Conservation (phyloP, 2,329 filamentous ascomycete genomes). For the Sporothrix pseudoabietina region DNA sequence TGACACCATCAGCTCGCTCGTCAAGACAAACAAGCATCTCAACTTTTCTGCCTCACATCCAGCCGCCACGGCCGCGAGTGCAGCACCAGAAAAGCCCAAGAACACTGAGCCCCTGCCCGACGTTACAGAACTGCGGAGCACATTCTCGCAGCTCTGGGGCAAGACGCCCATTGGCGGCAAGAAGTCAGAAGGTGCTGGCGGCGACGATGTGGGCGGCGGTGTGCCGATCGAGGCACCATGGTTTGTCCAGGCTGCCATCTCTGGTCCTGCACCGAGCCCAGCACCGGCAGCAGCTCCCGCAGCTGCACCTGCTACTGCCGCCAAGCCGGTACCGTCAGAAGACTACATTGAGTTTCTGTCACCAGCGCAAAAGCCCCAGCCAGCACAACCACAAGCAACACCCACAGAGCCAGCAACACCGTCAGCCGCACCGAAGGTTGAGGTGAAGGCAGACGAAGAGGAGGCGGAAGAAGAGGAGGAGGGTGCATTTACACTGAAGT, state of each 20-base stretch:
- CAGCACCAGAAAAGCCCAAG: constrained; percentile 35
- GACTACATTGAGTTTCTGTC: constrained; percentile 32
- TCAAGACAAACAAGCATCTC: constrained; percentile 17
- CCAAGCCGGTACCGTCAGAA: constrained; percentile 1
- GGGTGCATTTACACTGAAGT: constrained; percentile 31
- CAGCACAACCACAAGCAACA: neutral
- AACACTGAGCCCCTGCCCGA: constrained; percentile 33
- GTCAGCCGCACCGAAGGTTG: constrained; percentile 33
- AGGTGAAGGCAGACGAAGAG: constrained; percentile 37
- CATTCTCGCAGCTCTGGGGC: constrained; percentile 50
- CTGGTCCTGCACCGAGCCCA: neutral
- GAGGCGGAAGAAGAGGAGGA: constrained; percentile 37
- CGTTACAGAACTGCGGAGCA: constrained; percentile 46
- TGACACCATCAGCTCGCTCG: constrained; percentile 20
- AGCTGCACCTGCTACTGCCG: neutral
- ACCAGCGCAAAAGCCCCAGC: constrained; percentile 21
- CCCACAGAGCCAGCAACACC: neutral
- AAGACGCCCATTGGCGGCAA: constrained; percentile 23
- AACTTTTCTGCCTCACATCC: constrained; percentile 1
- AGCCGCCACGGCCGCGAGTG: neutral
- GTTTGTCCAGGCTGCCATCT: constrained; percentile 34
- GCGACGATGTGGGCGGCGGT: neutral
- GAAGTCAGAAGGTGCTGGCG: constrained; percentile 12
- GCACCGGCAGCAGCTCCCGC: neutral
- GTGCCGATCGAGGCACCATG: constrained; percentile 32